Conservation (phyloP, 1,284 basidiomycete genomes). For the Sutorius eximius region DNA sequence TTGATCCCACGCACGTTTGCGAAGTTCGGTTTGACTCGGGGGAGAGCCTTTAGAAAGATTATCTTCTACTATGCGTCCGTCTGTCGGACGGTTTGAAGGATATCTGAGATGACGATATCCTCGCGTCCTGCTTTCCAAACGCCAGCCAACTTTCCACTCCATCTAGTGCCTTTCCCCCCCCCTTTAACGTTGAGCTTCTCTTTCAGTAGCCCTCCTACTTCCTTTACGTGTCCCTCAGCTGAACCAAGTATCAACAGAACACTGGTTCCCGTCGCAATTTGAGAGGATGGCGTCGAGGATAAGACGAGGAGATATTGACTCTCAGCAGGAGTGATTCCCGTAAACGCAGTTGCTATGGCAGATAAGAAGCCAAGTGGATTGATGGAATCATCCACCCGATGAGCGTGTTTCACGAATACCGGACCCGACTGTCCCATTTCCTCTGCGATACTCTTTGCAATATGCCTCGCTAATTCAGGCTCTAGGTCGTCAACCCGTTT, state of each 20-base stretch:
- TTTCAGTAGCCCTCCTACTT: slow-evolving; percentile 59
- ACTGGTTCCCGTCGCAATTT: slow-evolving; percentile 47
- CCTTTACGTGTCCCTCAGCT: slow-evolving; percentile 60
- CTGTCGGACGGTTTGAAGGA: slow-evolving; percentile 35
- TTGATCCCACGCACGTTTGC: neutral
- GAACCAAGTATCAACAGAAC: slow-evolving; percentile 63
- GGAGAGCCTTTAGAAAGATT: neutral
- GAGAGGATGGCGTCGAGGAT: slow-evolving; percentile 59
- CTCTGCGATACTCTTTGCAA: slow-evolving; percentile 49
- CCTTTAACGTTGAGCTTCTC: slow-evolving; percentile 58
- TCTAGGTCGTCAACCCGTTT: slow-evolving; percentile 67
- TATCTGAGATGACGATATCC: slow-evolving; percentile 40
- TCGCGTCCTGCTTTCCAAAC: slow-evolving; percentile 52
- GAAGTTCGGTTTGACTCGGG: too few relatives aligned
- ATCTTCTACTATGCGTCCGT: neutral
- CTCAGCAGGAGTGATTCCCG: slow-evolving; percentile 34
- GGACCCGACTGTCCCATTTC: slow-evolving; percentile 31
- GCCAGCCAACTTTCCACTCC: slow-evolving; percentile 66
- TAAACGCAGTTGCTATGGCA: slow-evolving; percentile 52
- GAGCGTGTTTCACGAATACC: slow-evolving; percentile 47
- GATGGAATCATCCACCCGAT: slow-evolving; percentile 60
- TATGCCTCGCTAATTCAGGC: slow-evolving; percentile 60
- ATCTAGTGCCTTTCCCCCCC: slow-evolving; percentile 61
- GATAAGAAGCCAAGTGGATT: slow-evolving; percentile 64
- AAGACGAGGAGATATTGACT: slow-evolving; percentile 53